phyloP scores from a whole-genome alignment of 108 stramenopile genomes.

The Asterionellopsis glacialis region DNA sequence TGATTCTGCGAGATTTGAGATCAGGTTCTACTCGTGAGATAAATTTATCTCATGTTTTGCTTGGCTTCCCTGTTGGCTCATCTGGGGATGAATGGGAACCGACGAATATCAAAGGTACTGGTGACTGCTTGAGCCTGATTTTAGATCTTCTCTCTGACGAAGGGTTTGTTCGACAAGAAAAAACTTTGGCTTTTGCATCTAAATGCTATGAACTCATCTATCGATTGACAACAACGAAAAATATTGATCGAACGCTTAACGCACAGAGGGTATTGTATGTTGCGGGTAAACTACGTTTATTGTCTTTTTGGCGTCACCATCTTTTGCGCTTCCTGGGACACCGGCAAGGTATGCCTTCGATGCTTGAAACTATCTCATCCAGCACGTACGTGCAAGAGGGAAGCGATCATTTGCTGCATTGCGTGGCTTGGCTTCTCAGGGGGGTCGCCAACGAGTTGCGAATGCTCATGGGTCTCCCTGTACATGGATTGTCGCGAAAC shows the following conservation, averaged over 20 bases:
- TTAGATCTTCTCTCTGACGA: slow-evolving; percentile 41
- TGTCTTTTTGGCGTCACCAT: slow-evolving; percentile 21
- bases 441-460: slow-evolving; percentile 57
- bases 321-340: slow-evolving; percentile 30
- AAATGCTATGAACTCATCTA: slow-evolving; percentile 65
- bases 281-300: slow-evolving; percentile 17
- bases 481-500: too few relatives aligned
- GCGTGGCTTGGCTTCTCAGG: slow-evolving; percentile 68
- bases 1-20: not conserved
- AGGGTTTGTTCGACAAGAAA: slow-evolving; percentile 27
- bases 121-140: slow-evolving; percentile 57
- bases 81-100: not conserved
- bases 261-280: slow-evolving; percentile 8
- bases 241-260: not conserved
- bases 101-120: not conserved
- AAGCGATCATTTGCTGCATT: slow-evolving; percentile 35
- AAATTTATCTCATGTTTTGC: slow-evolving; percentile 18
- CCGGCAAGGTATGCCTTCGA: slow-evolving; percentile 4
- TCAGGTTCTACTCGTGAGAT: not conserved
- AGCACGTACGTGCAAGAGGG: not conserved
- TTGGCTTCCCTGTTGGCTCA: slow-evolving; percentile 31
- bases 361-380: not conserved
- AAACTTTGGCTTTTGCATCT: slow-evolving; percentile 38
- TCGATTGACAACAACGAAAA: slow-evolving; percentile 19
- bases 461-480: too few relatives aligned